A percentile compares a stretch with the other conserved stretches of the same genome.
Conservation (phyloP, 257 asterid species). For the Fraxinus quadrangulata region DNA sequence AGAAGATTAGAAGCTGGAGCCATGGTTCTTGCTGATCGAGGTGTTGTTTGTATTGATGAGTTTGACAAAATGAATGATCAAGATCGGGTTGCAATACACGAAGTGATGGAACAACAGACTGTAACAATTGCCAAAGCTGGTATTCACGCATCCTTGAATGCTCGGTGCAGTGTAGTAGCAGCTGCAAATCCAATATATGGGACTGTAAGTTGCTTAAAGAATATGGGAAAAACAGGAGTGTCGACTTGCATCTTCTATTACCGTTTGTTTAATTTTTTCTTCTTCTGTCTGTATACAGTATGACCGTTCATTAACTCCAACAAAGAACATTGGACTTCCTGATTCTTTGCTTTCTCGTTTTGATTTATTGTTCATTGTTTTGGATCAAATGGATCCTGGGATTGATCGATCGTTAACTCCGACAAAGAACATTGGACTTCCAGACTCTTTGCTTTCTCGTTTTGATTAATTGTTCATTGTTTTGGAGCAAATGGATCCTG, state of each 20-base stretch:
- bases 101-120: conserved; percentile 99
- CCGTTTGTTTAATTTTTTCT: conserved; percentile 13
- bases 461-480: conserved; percentile 93
- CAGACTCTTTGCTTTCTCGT: conserved; percentile 98
- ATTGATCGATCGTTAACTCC: conserved; percentile 95
- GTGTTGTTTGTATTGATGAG: conserved; percentile 95
- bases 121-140: conserved; percentile 89
- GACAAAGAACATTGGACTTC: conserved; percentile 95
- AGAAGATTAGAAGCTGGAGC: conserved; percentile 97
- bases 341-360: conserved; percentile 98
- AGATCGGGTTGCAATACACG: conserved; percentile 98
- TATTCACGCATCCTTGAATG: conserved; percentile 94
- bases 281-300: conserved; percentile 52
- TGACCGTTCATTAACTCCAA: conserved; percentile 92
- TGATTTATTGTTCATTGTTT: conserved; percentile 87
- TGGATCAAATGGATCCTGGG: conserved; percentile 98
- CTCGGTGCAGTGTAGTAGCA: conserved; percentile 97
- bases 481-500: conserved; percentile 98
- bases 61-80: conserved; percentile 97
- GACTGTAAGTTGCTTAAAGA: conserved; percentile 67
- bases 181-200: conserved; percentile 99
- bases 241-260: background rate
- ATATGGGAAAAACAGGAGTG: background rate
- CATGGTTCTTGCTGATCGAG: conserved; percentile 98
- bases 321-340: conserved; percentile 96